These are phyloP conservation scores for Malania oleifera DNA, from an alignment of 164 flowering plant genomes.

Conservation along the genomic window DNA sequence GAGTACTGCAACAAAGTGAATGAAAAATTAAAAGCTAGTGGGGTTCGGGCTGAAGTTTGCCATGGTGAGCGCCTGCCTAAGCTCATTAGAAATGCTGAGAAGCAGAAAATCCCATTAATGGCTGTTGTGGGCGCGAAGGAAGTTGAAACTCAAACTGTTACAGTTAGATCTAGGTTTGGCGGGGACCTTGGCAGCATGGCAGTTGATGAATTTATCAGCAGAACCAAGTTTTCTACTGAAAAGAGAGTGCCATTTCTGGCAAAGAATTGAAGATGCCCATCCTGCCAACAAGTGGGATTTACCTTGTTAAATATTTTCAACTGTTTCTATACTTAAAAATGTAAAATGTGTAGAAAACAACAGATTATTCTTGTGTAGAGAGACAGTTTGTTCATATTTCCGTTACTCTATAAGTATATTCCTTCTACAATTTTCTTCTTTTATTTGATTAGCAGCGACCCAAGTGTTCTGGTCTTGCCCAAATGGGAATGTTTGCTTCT, in stretches of 20 bases:
- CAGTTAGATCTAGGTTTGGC: slow-evolving; percentile 77
- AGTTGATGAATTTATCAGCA: slow-evolving; percentile 56
- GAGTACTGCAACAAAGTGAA: slow-evolving; percentile 64
- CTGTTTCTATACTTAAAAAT: neutral
- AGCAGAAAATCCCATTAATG: slow-evolving; percentile 86
- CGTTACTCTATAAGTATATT: too few species aligned
- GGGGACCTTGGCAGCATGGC: slow-evolving; percentile 81
- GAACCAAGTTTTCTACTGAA: slow-evolving; percentile 41
- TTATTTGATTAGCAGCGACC: too few species aligned
- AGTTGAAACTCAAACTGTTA: slow-evolving; percentile 61
- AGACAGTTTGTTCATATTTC: too few species aligned
- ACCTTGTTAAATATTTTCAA: neutral
- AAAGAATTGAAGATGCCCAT: neutral
- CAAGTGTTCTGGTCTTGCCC: too few species aligned
- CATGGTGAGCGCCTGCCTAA: slow-evolving; percentile 89
- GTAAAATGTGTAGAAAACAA: too few species aligned
- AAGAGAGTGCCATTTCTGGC: slow-evolving; percentile 34
- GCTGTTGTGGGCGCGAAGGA: slow-evolving; percentile 97
- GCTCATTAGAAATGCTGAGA: slow-evolving; percentile 86
- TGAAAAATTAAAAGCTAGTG: slow-evolving; percentile 43
- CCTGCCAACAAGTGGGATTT: neutral
- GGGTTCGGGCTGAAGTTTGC: slow-evolving; percentile 77
- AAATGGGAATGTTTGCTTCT: too few species aligned
- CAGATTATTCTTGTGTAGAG: too few species aligned
- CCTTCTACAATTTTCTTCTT: too few species aligned